Percentiles rank a stretch among this genome's conserved stretches.
Evolutionary conservation across 805 yeast species (phyloP).

Genomic region (Pichia ethanolica): DNA sequence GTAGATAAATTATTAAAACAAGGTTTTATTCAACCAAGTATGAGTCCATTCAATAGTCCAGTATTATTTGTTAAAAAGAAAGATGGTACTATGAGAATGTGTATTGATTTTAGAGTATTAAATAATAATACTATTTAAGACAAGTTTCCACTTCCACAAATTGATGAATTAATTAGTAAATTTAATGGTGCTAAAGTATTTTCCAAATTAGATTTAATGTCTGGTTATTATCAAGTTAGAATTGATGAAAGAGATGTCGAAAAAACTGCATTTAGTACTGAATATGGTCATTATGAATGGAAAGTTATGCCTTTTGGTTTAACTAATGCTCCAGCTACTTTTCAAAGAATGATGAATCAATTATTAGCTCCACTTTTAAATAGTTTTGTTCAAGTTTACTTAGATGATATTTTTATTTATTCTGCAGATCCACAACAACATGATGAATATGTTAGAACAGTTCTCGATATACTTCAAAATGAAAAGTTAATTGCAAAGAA

Average conservation of each 20-base stretch:
- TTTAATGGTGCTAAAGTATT: slow-evolving; percentile 9
- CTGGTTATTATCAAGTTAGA: slow-evolving; percentile 15
- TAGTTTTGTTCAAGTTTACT: not conserved
- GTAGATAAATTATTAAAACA: not conserved
- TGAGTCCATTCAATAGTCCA: slow-evolving; percentile 11
- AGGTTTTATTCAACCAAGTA: slow-evolving; percentile 5
- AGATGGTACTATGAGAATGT: slow-evolving; percentile 13
- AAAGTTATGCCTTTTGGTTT: slow-evolving; percentile 24
- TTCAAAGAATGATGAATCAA: slow-evolving; percentile 8
- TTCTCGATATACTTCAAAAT: not conserved
- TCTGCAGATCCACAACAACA: not conserved
- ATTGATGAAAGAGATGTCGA: slow-evolving; percentile 3
- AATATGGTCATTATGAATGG: slow-evolving; percentile 13
- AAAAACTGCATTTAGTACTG: slow-evolving; percentile 20
- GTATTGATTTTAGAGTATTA: slow-evolving; percentile 14
- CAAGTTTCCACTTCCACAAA: slow-evolving; percentile 15
- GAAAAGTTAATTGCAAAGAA: not conserved
- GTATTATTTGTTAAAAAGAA: slow-evolving; percentile 15
- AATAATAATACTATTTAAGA: slow-evolving; percentile 13
- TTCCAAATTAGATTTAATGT: slow-evolving; percentile 14
- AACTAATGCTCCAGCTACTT: slow-evolving; percentile 20
- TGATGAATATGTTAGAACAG: not conserved
- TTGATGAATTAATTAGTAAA: slow-evolving; percentile 9
- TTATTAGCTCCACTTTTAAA: not conserved
- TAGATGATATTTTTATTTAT: slow-evolving; percentile 1